These are phyloP conservation scores for Nyctanthes arbortristis DNA, from an alignment of 257 asterid genomes.

Conservation along the genomic window DNA sequence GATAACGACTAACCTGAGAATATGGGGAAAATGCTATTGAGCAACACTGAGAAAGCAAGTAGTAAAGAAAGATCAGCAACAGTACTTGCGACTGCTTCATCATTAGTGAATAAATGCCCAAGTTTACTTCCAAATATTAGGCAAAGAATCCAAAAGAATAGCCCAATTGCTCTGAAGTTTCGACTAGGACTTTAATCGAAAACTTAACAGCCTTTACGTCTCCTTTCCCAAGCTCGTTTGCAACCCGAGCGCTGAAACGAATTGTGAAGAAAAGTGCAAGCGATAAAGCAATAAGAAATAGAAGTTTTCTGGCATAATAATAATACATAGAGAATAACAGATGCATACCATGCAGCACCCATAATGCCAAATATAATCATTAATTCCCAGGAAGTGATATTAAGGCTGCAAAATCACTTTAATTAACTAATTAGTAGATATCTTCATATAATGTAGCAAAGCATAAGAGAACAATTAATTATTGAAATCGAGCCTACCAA, in stretches of 20 bases:
- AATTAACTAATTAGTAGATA: not conserved
- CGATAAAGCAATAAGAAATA: not conserved
- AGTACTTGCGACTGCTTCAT: slow-evolving; percentile 39
- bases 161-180: slow-evolving; percentile 45
- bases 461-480: not conserved
- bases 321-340: not conserved
- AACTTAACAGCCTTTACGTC: slow-evolving; percentile 58
- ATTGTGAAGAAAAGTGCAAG: not conserved
- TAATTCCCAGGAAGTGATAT: slow-evolving; percentile 51
- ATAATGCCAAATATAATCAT: slow-evolving; percentile 60
- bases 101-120: slow-evolving; percentile 51
- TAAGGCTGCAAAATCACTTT: slow-evolving; percentile 43
- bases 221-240: slow-evolving; percentile 70
- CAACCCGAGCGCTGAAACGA: slow-evolving; percentile 56
- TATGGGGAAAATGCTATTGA: slow-evolving; percentile 53
- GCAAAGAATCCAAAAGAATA: slow-evolving; percentile 41
- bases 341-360: slow-evolving; percentile 61
- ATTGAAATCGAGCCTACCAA: slow-evolving; percentile 35
- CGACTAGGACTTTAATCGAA: slow-evolving; percentile 49
- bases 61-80: slow-evolving; percentile 49
- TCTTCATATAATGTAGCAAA: not conserved
- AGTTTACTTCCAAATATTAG: slow-evolving; percentile 39
- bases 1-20: slow-evolving; percentile 42
- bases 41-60: slow-evolving; percentile 52
- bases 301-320: not conserved